Evolutionary conservation across 306 rosid genomes (phyloP), one percentile per base, ranked within the genome.

Genomic region (Cajanus cajan): DNA sequence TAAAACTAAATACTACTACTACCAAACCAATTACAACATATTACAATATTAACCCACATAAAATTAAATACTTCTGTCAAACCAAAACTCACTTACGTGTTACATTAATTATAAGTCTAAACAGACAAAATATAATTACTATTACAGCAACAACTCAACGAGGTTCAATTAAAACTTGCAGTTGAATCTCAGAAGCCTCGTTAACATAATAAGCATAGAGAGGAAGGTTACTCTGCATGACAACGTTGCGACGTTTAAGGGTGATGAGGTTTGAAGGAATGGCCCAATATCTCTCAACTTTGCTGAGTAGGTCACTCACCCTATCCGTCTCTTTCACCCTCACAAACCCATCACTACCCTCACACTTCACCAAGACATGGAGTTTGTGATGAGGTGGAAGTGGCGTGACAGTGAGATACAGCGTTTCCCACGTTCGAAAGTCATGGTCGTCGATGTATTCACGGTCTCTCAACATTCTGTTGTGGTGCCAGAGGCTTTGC

Each of bases 161-260:
- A 58, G 81, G 34, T 19, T 65, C 61, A 78, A 75, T 7, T 6
- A 1, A 4, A 36, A 87, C 19, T 4, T 8, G 47, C 11, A 79
- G 68, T 1, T 67, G 7, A 79, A 87, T 62, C 41, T 66, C 86
- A 6, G 64, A 75, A 58, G 2, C 71, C 8, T 84, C 81, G 0
- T 51, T 81, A 24, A 87, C 24, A 57, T 87, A 87, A 19, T 87
- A 87, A 0, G 84, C 78, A 57, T 43, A 24, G 33, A 81, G 82
- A 74, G 66, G 80, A 74, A 0, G 62, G 7, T 54, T 18, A 48
- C 78, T 39, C 4, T 39, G 5, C 86, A 83, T 83, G 11, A 45
- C 39, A 0, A 64, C 51, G 2, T 39, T 9, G 16, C 18, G 16
- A 61, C 57, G 82, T 7, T 0, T n/a, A 55, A 87, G 80, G 14